Evolutionary conservation across 2,329 filamentous ascomycete species (phyloP).

Genomic region (Colletotrichum orbiculare): DNA sequence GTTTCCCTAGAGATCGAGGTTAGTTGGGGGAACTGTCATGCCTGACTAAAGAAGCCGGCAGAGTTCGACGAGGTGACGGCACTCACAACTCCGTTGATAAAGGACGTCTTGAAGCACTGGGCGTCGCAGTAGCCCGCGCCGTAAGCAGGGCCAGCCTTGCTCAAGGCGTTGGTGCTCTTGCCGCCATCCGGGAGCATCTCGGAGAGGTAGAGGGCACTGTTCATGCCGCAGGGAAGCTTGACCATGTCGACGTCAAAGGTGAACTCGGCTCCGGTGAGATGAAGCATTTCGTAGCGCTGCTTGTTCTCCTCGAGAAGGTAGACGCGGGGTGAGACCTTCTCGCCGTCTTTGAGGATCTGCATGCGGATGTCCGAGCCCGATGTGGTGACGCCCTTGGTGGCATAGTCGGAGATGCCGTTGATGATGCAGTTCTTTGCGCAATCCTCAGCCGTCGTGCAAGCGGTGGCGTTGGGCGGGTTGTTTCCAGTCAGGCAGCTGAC

Average conservation of each 20-base stretch:
- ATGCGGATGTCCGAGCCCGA: conserved; percentile 41
- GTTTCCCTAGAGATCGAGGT: conserved; percentile 57
- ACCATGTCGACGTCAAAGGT: conserved; percentile 75
- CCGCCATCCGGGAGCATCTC: conserved; percentile 73
- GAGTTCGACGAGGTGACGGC: conserved; percentile 45
- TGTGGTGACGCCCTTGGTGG: conserved; percentile 44
- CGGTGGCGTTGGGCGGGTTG: conserved; percentile 47
- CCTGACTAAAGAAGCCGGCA: neutral
- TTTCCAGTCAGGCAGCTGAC: conserved; percentile 41
- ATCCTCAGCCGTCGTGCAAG: conserved; percentile 56
- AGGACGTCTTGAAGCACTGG: conserved; percentile 60
- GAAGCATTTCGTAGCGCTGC: conserved; percentile 67
- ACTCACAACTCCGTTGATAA: conserved; percentile 57
- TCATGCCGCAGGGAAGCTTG: conserved; percentile 72
- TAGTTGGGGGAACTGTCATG: conserved; percentile 33
- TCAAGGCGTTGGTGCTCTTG: conserved; percentile 56
- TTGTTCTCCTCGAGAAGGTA: conserved; percentile 66
- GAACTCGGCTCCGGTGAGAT: conserved; percentile 69
- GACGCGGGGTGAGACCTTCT: conserved; percentile 53
- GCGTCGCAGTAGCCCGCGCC: conserved; percentile 71
- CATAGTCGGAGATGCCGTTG: conserved; percentile 59
- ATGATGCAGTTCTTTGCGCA: conserved; percentile 64
- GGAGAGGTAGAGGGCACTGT: conserved; percentile 73
- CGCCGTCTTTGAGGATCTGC: conserved; percentile 42
- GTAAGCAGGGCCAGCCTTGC: conserved; percentile 67